These are phyloP conservation scores for Aristolochia contorta DNA, from an alignment of 164 flowering plant species.

Conservation along the genomic window DNA sequence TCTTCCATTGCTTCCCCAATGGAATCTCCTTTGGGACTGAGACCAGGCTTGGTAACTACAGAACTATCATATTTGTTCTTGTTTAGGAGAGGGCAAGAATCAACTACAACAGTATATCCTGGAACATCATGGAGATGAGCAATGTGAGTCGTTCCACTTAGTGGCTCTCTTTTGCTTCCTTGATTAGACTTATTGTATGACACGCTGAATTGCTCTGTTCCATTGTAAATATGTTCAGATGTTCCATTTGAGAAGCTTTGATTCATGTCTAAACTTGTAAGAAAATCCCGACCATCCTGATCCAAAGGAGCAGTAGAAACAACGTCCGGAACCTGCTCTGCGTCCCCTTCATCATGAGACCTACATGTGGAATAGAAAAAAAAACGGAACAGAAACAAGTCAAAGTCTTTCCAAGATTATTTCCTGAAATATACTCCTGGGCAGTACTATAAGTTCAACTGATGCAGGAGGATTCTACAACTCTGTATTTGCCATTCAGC, in stretches of 20 bases:
- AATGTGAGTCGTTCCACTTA: slow-evolving; percentile 36
- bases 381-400: background rate
- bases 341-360: slow-evolving; percentile 23
- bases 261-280: slow-evolving; percentile 18
- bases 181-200: slow-evolving; percentile 37
- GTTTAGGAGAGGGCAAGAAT: slow-evolving; percentile 22
- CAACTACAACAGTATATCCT: slow-evolving; percentile 42
- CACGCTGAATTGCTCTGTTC: slow-evolving; percentile 29
- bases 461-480: too few species aligned
- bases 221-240: slow-evolving; percentile 23
- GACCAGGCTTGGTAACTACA: slow-evolving; percentile 17
- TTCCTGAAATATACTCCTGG: too few species aligned
- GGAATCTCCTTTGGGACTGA: slow-evolving; percentile 13
- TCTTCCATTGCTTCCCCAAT: slow-evolving; percentile 16
- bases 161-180: slow-evolving; percentile 22
- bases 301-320: slow-evolving; percentile 11
- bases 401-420: background rate
- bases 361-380: slow-evolving; percentile 19
- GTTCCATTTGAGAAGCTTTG: slow-evolving; percentile 16
- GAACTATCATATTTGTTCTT: slow-evolving; percentile 9
- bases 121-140: slow-evolving; percentile 48
- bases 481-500: too few species aligned
- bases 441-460: too few species aligned
- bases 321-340: background rate
- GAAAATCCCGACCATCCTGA: slow-evolving; percentile 15